A percentile compares a stretch with the other conserved stretches of the same genome.
phyloP scores from a whole-genome alignment of 306 rosid genomes.

The Fagus crenata region DNA sequence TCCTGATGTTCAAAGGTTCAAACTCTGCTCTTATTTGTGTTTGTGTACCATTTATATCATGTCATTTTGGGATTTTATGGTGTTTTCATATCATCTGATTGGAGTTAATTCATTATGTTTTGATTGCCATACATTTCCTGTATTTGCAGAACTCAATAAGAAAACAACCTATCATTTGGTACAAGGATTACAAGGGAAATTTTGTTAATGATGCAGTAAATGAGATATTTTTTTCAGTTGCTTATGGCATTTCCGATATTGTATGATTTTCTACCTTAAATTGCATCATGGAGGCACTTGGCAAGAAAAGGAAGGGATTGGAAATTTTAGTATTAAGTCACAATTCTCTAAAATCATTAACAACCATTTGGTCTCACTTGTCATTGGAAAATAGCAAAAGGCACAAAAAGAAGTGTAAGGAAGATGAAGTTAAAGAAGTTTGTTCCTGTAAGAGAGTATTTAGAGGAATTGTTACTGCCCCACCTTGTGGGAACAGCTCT shows the following conservation, averaged over 20 bases:
- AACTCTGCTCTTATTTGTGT: background rate
- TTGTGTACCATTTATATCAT: background rate
- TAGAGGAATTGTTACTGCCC: constrained; percentile 8
- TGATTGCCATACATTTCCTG: background rate
- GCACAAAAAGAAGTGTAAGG: constrained; percentile 12
- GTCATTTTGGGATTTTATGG: background rate
- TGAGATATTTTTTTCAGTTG: background rate
- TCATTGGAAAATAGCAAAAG: constrained; percentile 3
- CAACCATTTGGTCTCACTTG: background rate
- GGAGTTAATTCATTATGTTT: background rate
- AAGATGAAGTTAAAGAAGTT: constrained; percentile 5
- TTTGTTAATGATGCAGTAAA: background rate
- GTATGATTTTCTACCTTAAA: background rate
- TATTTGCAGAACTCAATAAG: background rate
- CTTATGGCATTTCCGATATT: background rate
- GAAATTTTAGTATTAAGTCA: background rate
- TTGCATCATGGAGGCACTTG: constrained; percentile 4
- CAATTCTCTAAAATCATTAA: background rate
- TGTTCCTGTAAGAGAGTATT: background rate
- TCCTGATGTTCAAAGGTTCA: constrained; percentile 4
- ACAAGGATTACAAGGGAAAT: background rate
- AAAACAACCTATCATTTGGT: background rate
- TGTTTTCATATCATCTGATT: background rate
- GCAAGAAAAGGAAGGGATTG: constrained; percentile 5
- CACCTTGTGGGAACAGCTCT: background rate